These are phyloP conservation scores for Zygosaccharomyces bailii DNA, from an alignment of 805 yeast species.

Conservation along the genomic window DNA sequence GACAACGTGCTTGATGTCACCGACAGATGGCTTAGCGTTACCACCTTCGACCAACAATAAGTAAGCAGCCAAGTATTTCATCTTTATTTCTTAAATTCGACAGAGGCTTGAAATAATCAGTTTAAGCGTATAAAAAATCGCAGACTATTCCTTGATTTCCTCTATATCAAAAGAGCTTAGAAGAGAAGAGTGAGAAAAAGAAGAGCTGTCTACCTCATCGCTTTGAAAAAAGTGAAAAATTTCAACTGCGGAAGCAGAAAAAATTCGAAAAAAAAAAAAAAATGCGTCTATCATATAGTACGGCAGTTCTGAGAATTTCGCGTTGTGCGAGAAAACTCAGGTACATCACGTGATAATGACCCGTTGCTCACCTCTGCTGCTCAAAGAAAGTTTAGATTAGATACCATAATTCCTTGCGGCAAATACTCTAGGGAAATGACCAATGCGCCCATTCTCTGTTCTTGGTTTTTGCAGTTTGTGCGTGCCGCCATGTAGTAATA, in stretches of 20 bases:
- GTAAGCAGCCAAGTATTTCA: conserved; percentile 94
- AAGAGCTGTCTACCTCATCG: not conserved
- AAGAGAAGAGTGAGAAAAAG: not conserved
- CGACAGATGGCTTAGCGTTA: conserved; percentile 75
- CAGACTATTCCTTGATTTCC: conserved; percentile 39
- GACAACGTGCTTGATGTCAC: conserved; percentile 68
- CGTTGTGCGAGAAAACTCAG: conserved; percentile 7
- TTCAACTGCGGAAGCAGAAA: not conserved
- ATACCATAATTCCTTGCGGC: no score
- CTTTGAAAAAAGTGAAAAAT: conserved; percentile 2
- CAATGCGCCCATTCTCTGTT: no score
- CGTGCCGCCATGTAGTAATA: no score
- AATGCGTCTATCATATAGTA: conserved; percentile 18
- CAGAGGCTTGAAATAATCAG: conserved; percentile 34
- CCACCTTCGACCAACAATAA: conserved; percentile 86
- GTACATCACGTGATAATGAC: conserved; percentile 5
- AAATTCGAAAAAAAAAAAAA: conserved; percentile 5
- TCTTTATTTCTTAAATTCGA: conserved; percentile 31
- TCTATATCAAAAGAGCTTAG: not conserved
- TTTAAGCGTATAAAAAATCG: conserved; percentile 36
- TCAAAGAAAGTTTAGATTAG: no score
- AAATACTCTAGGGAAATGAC: no score
- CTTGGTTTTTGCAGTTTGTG: no score
- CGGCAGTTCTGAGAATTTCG: conserved; percentile 20
- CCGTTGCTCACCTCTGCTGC: no score